Evolutionary conservation across 1,139 yeast genomes (phyloP), one percentile per base, ranked within the genome.

Genomic region (Kodamaea arcana): DNA sequence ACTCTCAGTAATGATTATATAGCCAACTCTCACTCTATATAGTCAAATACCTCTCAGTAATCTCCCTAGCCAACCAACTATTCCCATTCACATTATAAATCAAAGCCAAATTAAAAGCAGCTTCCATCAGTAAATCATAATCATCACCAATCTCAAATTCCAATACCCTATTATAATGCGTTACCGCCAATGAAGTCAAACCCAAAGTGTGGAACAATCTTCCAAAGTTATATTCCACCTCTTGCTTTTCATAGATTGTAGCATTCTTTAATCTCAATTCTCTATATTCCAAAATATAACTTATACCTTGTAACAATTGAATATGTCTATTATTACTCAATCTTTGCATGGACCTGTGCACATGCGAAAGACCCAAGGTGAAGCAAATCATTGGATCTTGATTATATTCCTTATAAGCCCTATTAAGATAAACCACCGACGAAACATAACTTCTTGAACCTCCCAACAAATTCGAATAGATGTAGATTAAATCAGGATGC

Each of bases 261-360:
- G 78, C 74, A 32, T 54, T 50, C 9, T 44, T 44, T 2, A 43
- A 38, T 20, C 70, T 43, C 13, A 75, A 56, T 16, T 76, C 77
- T 33, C 72, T 69, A 48, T 92, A 92, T 47, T 86, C 94, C 50
- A 77, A 59, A 39, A 94, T 54, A 48, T 76, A 87, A 40, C 92
- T 78, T 32, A 92, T 61, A 0, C 97, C 97, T 54, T 92, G 97
- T 2, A 92, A 64, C 21, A 92, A 68, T 52, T 90, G 97, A 37
- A 83, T 69, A 51, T 90, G 97, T 40, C 97, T 73, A 55, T 87
- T 87, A 9, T 81, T 70, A 11, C 95, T 81, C 37, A 86, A 78
- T 44, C 99, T 69, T 57, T 92, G 97, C 80, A 90, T 81, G 0
- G 97, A 83, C 27, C 98, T 71, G 49, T 90, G 96, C n/a, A 88